Evolutionary conservation across 2,329 filamentous ascomycete genomes (phyloP).

Genomic region (Apiospora marii): DNA sequence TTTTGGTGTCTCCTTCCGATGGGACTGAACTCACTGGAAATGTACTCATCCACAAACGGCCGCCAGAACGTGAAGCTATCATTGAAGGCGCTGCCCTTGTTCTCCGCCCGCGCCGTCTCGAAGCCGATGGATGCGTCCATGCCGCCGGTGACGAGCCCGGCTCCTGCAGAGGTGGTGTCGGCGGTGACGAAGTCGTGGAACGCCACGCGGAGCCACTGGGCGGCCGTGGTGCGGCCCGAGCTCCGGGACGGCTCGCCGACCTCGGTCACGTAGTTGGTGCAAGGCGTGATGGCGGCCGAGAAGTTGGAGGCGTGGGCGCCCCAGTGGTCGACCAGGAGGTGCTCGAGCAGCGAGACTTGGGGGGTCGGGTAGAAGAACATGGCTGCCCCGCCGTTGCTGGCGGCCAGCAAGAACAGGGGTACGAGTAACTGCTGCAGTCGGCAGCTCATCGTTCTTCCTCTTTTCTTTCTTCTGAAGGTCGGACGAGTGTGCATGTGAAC

Average conservation of each 20-base stretch:
- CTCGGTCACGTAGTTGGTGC: constrained; percentile 38
- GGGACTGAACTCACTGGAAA: constrained; percentile 35
- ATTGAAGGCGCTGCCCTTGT: constrained; percentile 35
- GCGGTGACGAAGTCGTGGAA: constrained; percentile 36
- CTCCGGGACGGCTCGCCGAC: constrained; percentile 33
- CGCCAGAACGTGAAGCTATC: constrained; percentile 35
- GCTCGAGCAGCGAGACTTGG: constrained; percentile 34
- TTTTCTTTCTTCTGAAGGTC: not conserved
- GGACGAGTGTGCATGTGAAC: too few species aligned
- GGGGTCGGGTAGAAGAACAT: constrained; percentile 41
- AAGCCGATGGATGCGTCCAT: constrained; percentile 36
- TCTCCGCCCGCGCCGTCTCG: constrained; percentile 33
- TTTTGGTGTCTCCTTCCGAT: not conserved
- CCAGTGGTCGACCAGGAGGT: constrained; percentile 39
- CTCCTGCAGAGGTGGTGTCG: constrained; percentile 26
- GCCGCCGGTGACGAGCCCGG: constrained; percentile 28
- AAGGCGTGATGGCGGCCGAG: constrained; percentile 39
- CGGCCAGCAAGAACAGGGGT: not conserved
- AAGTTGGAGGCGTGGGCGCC: constrained; percentile 39
- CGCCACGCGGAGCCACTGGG: constrained; percentile 36
- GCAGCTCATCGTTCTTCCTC: not conserved
- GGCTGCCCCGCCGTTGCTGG: constrained; percentile 14
- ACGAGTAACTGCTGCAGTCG: not conserved
- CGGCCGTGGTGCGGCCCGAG: constrained; percentile 36
- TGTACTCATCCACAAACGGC: constrained; percentile 41